phyloP scores from a whole-genome alignment of 2,329 filamentous ascomycete species.

The Talaromyces rugulosus region DNA sequence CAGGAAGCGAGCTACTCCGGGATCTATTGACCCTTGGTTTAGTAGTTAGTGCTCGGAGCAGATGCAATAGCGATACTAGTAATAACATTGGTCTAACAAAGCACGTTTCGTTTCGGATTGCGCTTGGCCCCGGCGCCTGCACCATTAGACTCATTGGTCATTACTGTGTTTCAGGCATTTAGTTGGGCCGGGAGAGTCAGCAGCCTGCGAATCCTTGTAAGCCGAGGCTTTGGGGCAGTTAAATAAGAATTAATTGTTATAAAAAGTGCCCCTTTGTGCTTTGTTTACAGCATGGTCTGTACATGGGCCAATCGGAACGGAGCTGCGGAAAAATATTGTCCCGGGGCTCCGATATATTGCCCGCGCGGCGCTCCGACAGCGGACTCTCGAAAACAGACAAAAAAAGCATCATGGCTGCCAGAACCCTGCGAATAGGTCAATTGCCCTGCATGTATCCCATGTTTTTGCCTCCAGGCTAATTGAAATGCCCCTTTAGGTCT shows the following conservation, averaged over 20 bases:
- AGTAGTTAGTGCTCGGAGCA: neutral
- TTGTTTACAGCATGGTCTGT: neutral
- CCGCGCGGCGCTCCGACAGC: constrained; percentile 11
- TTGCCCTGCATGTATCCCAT: constrained; percentile 14
- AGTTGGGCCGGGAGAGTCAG: too few relatives aligned
- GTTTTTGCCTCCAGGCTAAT: constrained; percentile 16
- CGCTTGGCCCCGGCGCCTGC: neutral
- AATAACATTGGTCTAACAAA: neutral
- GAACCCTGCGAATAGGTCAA: constrained; percentile 65
- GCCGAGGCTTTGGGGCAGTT: neutral
- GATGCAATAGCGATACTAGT: neutral
- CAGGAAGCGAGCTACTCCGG: neutral
- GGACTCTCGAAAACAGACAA: constrained; percentile 10
- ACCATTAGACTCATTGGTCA: neutral
- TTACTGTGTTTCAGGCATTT: neutral
- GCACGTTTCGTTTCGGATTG: neutral
- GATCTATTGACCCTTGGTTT: neutral
- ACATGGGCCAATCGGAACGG: constrained; percentile 7
- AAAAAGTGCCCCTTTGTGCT: neutral
- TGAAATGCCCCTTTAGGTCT: constrained; percentile 58
- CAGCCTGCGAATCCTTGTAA: too few relatives aligned
- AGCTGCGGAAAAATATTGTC: constrained; percentile 6
- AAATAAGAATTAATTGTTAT: too few relatives aligned
- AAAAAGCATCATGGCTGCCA: constrained; percentile 50
- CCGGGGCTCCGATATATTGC: constrained; percentile 6